phyloP scores from a whole-genome alignment of 2,329 filamentous ascomycete genomes.

The Claviceps cyperi region DNA sequence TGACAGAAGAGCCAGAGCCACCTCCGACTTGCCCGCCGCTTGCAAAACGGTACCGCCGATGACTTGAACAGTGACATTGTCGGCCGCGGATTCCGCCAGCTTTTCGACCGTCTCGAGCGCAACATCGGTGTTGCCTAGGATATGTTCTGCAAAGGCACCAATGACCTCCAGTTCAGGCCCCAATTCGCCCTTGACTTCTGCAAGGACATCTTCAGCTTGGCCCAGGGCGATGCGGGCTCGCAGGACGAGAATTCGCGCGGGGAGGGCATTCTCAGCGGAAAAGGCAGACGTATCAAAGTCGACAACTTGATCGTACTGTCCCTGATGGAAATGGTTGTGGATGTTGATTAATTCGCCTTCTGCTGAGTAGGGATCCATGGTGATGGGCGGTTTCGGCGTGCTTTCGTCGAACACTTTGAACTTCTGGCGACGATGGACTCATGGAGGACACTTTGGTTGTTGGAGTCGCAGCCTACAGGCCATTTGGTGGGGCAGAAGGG shows the following conservation, averaged over 20 bases:
- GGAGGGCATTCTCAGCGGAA: constrained; percentile 61
- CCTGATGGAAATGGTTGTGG: constrained; percentile 58
- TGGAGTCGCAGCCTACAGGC: neutral
- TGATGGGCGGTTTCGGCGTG: constrained; percentile 13
- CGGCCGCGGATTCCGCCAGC: constrained; percentile 49
- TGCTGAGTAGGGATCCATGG: constrained; percentile 56
- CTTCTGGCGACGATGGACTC: constrained; percentile 1
- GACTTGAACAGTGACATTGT: constrained; percentile 71
- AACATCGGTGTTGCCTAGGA: constrained; percentile 42
- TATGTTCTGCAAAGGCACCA: constrained; percentile 56
- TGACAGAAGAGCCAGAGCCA: constrained; percentile 64
- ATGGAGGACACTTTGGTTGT: constrained; percentile 6
- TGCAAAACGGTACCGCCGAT: constrained; percentile 71
- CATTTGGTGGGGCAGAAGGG: constrained; percentile 2
- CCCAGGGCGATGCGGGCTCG: constrained; percentile 75
- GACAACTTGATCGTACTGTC: constrained; percentile 74
- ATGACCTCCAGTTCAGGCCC: constrained; percentile 66
- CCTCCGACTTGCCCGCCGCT: constrained; percentile 65
- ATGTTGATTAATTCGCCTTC: constrained; percentile 61
- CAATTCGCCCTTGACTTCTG: constrained; percentile 49
- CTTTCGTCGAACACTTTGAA: neutral
- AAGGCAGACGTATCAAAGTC: constrained; percentile 74
- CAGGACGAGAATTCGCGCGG: constrained; percentile 63
- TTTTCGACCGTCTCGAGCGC: constrained; percentile 51
- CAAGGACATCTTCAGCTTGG: constrained; percentile 57